Percentiles rank a stretch among this genome's conserved stretches.
Conservation (phyloP, 139 green algal species). For the Chlorella sorokiniana region DNA sequence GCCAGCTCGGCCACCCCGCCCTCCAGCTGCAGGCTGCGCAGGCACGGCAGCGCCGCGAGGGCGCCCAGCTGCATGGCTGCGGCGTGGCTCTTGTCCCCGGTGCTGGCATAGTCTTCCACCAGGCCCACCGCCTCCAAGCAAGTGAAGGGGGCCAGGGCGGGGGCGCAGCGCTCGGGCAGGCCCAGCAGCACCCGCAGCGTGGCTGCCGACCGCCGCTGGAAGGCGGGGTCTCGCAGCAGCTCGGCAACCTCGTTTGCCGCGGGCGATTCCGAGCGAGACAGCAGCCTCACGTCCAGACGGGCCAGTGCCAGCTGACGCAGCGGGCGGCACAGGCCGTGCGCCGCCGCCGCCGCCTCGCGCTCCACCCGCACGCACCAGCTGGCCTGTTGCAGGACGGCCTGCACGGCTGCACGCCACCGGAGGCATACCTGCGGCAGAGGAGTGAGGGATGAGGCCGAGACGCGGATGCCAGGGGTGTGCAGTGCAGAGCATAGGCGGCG, state of each 20-base stretch:
- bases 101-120: not conserved
- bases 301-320: not conserved
- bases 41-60: not conserved
- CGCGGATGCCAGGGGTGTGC: not conserved
- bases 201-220: not conserved
- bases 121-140: not conserved
- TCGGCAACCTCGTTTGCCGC: not conserved
- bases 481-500: not conserved
- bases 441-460: not conserved
- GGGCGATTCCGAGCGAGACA: not conserved
- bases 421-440: not conserved
- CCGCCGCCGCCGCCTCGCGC: not conserved
- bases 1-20: not conserved
- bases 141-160: not conserved
- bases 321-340: not conserved
- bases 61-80: not conserved
- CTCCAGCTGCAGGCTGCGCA: slow-evolving; percentile 1
- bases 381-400: not conserved
- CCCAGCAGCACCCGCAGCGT: not conserved
- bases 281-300: not conserved
- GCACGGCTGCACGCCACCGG: not conserved
- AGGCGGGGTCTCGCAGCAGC: not conserved
- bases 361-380: slow-evolving; percentile 1
- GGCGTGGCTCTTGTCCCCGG: not conserved
- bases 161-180: not conserved